A percentile compares a stretch with the other conserved stretches of the same genome.
Conservation (phyloP, 1,139 yeast genomes). For the Suhomyces yuchorum region DNA sequence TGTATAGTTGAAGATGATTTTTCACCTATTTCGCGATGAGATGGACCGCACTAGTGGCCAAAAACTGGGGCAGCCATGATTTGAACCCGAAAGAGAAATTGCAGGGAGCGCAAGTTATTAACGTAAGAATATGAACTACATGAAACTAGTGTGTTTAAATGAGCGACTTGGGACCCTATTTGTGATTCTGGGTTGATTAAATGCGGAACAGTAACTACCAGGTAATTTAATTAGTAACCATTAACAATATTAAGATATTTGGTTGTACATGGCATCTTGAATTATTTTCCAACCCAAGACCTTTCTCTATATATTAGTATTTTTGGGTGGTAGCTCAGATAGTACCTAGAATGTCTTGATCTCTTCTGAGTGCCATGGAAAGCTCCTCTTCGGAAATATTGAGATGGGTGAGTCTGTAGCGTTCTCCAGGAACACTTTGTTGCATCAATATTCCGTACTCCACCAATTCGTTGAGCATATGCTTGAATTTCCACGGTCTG, state of each 20-base stretch:
- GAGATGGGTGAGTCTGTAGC: constrained; percentile 63
- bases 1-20: background rate
- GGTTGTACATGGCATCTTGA: too few relatives aligned
- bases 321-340: background rate
- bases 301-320: too few relatives aligned
- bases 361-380: constrained; percentile 57
- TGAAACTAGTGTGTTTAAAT: too few relatives aligned
- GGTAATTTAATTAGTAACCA: too few relatives aligned
- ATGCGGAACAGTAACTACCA: too few relatives aligned
- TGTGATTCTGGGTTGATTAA: too few relatives aligned
- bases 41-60: background rate
- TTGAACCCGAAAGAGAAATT: too few relatives aligned
- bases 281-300: too few relatives aligned
- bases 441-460: constrained; percentile 77
- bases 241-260: too few relatives aligned
- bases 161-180: too few relatives aligned
- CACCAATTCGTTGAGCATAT: constrained; percentile 62
- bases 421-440: constrained; percentile 68
- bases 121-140: too few relatives aligned
- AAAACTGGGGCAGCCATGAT: background rate
- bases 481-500: constrained; percentile 49
- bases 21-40: constrained; percentile 10
- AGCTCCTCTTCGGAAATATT: constrained; percentile 74
- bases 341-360: constrained; percentile 32
- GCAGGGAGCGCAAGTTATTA: too few relatives aligned